phyloP scores from a whole-genome alignment of 2,329 filamentous ascomycete species.

The Aspergillus quadricinctus region DNA sequence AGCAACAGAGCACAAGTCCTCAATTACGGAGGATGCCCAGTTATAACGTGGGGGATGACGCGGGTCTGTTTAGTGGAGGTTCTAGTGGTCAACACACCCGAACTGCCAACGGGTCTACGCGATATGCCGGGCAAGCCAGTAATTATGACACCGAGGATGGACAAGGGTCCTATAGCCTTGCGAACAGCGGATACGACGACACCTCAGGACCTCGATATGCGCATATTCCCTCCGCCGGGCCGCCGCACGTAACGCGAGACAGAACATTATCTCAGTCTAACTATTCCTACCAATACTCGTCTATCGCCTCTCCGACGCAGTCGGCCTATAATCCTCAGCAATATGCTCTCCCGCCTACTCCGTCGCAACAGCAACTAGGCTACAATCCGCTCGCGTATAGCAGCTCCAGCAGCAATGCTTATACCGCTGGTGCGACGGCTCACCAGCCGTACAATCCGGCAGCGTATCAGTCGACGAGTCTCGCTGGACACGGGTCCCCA shows the following conservation, averaged over 20 bases:
- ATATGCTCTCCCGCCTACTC: slow-evolving; percentile 48
- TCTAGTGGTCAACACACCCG: slow-evolving; percentile 22
- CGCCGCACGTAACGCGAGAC: slow-evolving; percentile 33
- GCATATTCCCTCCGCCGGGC: slow-evolving; percentile 29
- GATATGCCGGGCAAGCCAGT: slow-evolving; percentile 32
- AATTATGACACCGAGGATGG: slow-evolving; percentile 37
- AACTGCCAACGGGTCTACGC: slow-evolving; percentile 33
- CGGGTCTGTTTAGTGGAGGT: slow-evolving; percentile 44
- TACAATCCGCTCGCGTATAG: slow-evolving; percentile 69
- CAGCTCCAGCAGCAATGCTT: slow-evolving; percentile 16
- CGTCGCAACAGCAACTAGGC: slow-evolving; percentile 45
- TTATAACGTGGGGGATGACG: slow-evolving; percentile 74
- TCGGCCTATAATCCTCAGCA: slow-evolving; percentile 60
- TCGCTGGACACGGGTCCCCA: slow-evolving; percentile 26
- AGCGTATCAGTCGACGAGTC: slow-evolving; percentile 41
- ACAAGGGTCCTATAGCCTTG: slow-evolving; percentile 20
- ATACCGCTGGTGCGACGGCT: slow-evolving; percentile 10
- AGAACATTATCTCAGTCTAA: slow-evolving; percentile 44
- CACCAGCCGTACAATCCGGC: slow-evolving; percentile 50
- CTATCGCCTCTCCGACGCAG: slow-evolving; percentile 39
- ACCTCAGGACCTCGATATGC: slow-evolving; percentile 33
- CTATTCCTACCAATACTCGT: slow-evolving; percentile 43
- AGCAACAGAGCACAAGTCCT: slow-evolving; percentile 37
- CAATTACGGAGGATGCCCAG: slow-evolving; percentile 58
- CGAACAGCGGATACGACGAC: slow-evolving; percentile 23